These are phyloP conservation scores for Hymenotorrendiella dingleyae DNA, from an alignment of 2,329 filamentous ascomycete species.

Conservation along the genomic window DNA sequence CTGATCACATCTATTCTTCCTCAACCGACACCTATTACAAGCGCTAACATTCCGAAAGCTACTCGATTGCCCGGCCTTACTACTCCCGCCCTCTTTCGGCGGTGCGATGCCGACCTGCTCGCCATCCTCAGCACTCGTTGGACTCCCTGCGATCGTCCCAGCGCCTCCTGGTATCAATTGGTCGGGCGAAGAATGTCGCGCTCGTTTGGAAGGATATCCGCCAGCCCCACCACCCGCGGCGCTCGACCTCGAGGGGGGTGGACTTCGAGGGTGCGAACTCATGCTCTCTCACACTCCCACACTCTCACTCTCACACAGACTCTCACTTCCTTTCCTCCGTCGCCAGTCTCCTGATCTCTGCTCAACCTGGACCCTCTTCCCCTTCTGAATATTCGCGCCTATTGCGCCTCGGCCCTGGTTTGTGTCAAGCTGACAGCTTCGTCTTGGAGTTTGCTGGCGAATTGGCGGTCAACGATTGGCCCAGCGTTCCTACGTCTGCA, in stretches of 20 bases:
- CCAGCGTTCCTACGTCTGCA: too few species aligned
- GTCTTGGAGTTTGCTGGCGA: too few species aligned
- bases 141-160: slow-evolving; percentile 26
- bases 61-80: slow-evolving; percentile 55
- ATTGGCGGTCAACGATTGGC: too few species aligned
- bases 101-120: slow-evolving; percentile 2
- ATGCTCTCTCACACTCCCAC: too few species aligned
- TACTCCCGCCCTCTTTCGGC: slow-evolving; percentile 18
- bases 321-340: too few species aligned
- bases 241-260: slow-evolving; percentile 29
- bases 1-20: slow-evolving; percentile 95
- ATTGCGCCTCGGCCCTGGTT: too few species aligned
- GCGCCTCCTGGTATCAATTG: too few species aligned
- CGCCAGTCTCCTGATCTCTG: too few species aligned
- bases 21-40: slow-evolving; percentile 84
- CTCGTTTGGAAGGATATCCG: slow-evolving; percentile 50
- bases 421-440: too few species aligned
- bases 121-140: slow-evolving; percentile 17
- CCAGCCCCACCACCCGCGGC: slow-evolving; percentile 22
- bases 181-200: slow-evolving; percentile 46
- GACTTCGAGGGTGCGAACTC: slow-evolving; percentile 5
- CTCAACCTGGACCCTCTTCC: too few species aligned
- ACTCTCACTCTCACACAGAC: too few species aligned
- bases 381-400: too few species aligned
- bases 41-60: slow-evolving; percentile 85